Conservation (phyloP, 2,329 filamentous ascomycete species). For the Graphiopsis chlorocephala region DNA sequence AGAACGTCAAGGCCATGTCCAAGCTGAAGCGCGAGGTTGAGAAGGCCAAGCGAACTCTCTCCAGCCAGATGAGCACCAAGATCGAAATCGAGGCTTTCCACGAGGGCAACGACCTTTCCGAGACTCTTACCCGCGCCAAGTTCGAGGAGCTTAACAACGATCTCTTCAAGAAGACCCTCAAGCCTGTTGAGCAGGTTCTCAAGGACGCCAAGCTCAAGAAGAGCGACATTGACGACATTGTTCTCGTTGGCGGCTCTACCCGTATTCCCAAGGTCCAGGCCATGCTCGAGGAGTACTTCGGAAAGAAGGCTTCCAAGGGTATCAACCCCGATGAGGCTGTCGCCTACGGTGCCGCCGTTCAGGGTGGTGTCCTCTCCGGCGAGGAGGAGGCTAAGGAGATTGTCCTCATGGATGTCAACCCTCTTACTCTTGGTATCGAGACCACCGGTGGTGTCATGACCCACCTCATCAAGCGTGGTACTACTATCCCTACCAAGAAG, state of each 20-base stretch:
- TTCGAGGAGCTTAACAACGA: constrained; percentile 99
- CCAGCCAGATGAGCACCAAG: constrained; percentile 42
- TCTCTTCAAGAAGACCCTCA: constrained; percentile 98
- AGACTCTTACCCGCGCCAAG: constrained; percentile 97
- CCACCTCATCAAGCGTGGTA: constrained; percentile 97
- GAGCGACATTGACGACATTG: constrained; percentile 90
- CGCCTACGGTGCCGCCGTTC: constrained; percentile 93
- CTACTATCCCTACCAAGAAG: constrained; percentile 98
- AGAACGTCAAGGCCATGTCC: constrained; percentile 96
- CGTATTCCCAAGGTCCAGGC: constrained; percentile 97
- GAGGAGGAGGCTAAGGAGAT: constrained; percentile 64
- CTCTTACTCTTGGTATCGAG: constrained; percentile 96
- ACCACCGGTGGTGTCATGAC: constrained; percentile 98
- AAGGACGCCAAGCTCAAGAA: constrained; percentile 99
- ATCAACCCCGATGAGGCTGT: constrained; percentile 99
- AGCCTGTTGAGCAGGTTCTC: constrained; percentile 97
- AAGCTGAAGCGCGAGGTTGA: constrained; percentile 99
- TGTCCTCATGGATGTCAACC: constrained; percentile 91
- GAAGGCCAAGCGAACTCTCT: constrained; percentile 96
- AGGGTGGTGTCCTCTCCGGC: constrained; percentile 90
- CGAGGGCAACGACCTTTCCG: constrained; percentile 95
- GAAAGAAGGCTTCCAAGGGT: constrained; percentile 98
- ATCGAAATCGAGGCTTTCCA: constrained; percentile 93
- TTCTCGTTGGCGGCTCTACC: constrained; percentile 96
- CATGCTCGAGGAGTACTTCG: constrained; percentile 94